Evolutionary conservation across 116 monocot genomes (phyloP).

Genomic region (Dioscorea cayenensis): DNA sequence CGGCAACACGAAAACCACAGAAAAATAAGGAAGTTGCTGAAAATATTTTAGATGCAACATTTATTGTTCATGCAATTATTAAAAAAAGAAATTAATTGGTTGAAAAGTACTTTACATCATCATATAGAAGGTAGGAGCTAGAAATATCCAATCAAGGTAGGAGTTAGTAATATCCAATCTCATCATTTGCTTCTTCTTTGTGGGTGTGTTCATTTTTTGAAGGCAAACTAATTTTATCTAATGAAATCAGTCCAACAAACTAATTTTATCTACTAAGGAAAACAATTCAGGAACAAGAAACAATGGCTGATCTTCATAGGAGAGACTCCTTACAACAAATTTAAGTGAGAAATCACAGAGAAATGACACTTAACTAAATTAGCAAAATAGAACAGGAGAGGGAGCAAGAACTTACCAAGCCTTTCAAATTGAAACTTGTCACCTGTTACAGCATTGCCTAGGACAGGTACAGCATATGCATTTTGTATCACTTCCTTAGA

Average conservation of each 20-base stretch:
- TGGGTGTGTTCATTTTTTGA: background rate
- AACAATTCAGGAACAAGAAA: background rate
- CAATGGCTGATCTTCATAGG: background rate
- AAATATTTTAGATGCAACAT: no score
- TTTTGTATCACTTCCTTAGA: slow-evolving; percentile 79
- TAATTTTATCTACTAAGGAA: background rate
- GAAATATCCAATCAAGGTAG: background rate
- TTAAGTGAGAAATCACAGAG: background rate
- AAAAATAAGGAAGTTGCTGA: no score
- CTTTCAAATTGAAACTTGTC: slow-evolving; percentile 93
- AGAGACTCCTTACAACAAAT: background rate
- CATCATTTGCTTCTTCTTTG: background rate
- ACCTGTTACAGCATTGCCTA: slow-evolving; percentile 52
- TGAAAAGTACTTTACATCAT: background rate
- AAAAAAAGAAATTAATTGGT: no score
- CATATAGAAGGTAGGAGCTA: background rate
- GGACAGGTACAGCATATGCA: slow-evolving; percentile 68
- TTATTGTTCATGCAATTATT: no score
- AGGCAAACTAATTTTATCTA: background rate
- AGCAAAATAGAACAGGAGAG: background rate
- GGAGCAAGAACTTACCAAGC: slow-evolving; percentile 49
- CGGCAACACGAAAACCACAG: no score
- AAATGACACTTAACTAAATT: background rate
- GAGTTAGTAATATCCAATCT: background rate
- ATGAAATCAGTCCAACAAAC: background rate